Evolutionary conservation across 768 basidiomycete genomes (phyloP).

Genomic region (Agaricus sinodeliciosus): DNA sequence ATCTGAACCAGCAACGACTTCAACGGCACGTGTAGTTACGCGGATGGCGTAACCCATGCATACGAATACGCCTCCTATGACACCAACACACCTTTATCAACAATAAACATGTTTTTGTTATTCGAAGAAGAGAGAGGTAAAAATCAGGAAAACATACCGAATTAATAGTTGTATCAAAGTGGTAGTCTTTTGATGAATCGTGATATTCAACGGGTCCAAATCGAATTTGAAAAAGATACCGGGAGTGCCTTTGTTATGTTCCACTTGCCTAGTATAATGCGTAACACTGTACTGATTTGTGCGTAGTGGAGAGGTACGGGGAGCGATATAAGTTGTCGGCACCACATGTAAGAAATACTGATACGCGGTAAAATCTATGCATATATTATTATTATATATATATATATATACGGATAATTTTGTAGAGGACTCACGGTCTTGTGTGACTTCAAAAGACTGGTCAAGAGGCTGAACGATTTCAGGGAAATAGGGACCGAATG

Average conservation of each 20-base stretch:
- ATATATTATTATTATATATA: background rate
- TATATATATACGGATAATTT: background rate
- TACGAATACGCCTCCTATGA: slow-evolving; percentile 87
- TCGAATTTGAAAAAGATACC: slow-evolving; percentile 99
- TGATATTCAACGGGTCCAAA: slow-evolving; percentile 82
- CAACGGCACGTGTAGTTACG: slow-evolving; percentile 57
- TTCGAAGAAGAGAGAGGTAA: background rate
- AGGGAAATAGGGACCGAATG: slow-evolving; percentile 94
- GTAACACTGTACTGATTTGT: slow-evolving; percentile 94
- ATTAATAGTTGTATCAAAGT: slow-evolving; percentile 77
- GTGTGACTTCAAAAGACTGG: slow-evolving; percentile 72
- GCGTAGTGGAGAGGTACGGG: slow-evolving; percentile 53
- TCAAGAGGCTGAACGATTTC: slow-evolving; percentile 94
- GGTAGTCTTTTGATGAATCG: slow-evolving; percentile 85
- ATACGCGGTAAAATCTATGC: slow-evolving; percentile 77
- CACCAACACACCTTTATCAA: slow-evolving; percentile 72
- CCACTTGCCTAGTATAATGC: slow-evolving; percentile 74
- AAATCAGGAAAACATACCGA: slow-evolving; percentile 29
- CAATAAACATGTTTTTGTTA: too few species aligned
- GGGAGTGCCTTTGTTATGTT: slow-evolving; percentile 74
- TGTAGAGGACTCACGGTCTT: slow-evolving; percentile 47
- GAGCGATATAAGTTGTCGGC: slow-evolving; percentile 86
- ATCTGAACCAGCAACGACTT: slow-evolving; percentile 54
- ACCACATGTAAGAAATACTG: slow-evolving; percentile 96
- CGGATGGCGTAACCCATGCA: slow-evolving; percentile 75